Conservation (phyloP, 495 filamentous ascomycete species). For the Trichoderma reesei region DNA sequence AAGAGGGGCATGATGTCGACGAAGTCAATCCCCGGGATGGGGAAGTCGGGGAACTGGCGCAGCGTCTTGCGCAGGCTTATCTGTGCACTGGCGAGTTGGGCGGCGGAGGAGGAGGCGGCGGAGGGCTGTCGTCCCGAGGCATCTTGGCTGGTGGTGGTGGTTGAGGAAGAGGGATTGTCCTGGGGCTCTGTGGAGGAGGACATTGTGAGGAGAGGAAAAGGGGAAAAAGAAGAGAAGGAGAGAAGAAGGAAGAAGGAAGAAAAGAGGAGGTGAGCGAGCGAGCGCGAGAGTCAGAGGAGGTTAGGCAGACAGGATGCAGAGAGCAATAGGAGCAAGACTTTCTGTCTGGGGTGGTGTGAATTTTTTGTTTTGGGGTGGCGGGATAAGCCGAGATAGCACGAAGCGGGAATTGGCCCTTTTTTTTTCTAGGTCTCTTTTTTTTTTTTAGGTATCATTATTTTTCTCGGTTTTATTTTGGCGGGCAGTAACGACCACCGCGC, state of each 20-base stretch:
- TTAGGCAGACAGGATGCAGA: conserved; percentile 11
- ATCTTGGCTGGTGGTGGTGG: conserved; percentile 35
- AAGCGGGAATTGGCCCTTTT: background rate
- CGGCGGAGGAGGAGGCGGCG: conserved; percentile 59
- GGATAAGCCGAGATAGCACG: conserved; percentile 6
- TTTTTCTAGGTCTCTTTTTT: no score
- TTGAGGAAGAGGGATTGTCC: conserved; percentile 47
- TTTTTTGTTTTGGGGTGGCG: conserved; percentile 9
- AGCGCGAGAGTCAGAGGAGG: conserved; percentile 5
- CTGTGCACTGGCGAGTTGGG: conserved; percentile 92
- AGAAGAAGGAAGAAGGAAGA: conserved; percentile 21
- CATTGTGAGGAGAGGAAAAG: conserved; percentile 16
- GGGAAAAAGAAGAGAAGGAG: conserved; percentile 16
- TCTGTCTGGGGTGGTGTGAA: conserved; percentile 8
- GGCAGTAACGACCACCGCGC: background rate
- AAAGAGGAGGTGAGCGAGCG: background rate
- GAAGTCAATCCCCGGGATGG: conserved; percentile 87
- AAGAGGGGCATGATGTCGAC: conserved; percentile 98
- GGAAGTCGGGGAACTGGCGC: conserved; percentile 84
- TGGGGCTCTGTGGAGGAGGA: conserved; percentile 16
- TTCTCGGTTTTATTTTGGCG: background rate
- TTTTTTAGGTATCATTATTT: no score
- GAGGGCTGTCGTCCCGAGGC: conserved; percentile 48
- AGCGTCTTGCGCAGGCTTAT: conserved; percentile 49
- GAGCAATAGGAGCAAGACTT: conserved; percentile 3